phyloP scores from a whole-genome alignment of 2,329 filamentous ascomycete genomes.

The Alternaria gaisen region DNA sequence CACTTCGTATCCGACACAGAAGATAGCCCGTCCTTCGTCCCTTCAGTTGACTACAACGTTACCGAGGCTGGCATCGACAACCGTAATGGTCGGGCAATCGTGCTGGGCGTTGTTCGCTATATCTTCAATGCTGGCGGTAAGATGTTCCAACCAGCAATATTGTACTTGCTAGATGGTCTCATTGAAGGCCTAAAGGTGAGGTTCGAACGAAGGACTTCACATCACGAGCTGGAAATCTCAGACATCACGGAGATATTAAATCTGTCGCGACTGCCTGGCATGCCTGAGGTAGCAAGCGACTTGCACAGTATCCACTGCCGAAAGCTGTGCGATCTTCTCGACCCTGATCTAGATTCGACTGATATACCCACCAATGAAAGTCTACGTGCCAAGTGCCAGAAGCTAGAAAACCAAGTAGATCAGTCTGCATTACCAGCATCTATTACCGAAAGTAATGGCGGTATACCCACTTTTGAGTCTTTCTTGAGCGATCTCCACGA shows the following conservation, averaged over 20 bases:
- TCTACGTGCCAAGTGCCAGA: constrained; percentile 20
- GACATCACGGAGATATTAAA: constrained; percentile 48
- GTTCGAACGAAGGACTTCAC: background rate
- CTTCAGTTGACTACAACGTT: background rate
- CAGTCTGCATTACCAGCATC: background rate
- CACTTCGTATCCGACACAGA: constrained; percentile 35
- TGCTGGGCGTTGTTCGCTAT: constrained; percentile 47
- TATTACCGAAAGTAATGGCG: background rate
- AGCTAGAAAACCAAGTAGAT: constrained; percentile 10
- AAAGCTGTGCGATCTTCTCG: constrained; percentile 33
- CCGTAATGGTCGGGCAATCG: constrained; percentile 25
- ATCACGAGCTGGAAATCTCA: background rate
- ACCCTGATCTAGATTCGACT: background rate
- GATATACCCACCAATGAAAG: constrained; percentile 30
- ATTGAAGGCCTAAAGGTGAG: constrained; percentile 41
- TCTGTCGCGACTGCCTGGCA: constrained; percentile 48
- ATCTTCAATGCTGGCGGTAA: constrained; percentile 46
- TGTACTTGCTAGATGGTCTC: constrained; percentile 56
- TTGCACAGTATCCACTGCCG: constrained; percentile 44
- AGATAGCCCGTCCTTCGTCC: background rate
- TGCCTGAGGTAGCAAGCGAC: constrained; percentile 56
- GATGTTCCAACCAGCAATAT: constrained; percentile 53
- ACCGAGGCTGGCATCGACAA: constrained; percentile 10
- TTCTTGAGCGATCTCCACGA: constrained; percentile 37
- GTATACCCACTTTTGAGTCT: constrained; percentile 22